Evolutionary conservation across 2,329 filamentous ascomycete species (phyloP), one percentile per base, ranked within the genome.

Genomic region (Trichoderma sp.): DNA sequence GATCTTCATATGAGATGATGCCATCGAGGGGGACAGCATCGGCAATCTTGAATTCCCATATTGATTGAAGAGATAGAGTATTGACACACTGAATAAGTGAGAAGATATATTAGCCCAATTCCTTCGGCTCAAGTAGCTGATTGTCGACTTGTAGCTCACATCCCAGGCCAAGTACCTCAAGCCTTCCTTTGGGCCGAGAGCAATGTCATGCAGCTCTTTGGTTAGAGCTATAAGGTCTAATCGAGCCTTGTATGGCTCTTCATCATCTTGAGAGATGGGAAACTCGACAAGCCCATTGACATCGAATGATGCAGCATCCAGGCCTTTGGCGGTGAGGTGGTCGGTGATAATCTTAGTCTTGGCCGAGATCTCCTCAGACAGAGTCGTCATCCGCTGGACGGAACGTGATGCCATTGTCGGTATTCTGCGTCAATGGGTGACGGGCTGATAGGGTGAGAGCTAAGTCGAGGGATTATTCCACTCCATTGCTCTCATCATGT

Each of bases 41-140:
- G 9, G 76, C 74, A 9, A 79, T 70, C n/a, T 75, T 75, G 73
- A 79, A 78, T 47, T 78, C 76, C 73, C 75, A 77, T 28, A 79
- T 73, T 11, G 77, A 76, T 47, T 78, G 76, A 7, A 79, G 75
- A n/a, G 77, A 76, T 6, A 78, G 69, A 59, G 73, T 75, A 66
- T 76, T 77, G 20, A 77, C 65, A 32, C 71, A 75, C 75, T 77
- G 50, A 34, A 26, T 17, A 26, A 23, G 26, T 26, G 39, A 20
- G 13, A 66, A 7, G 36, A 8, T 17, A 3, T 50, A 20, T 53
- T 23, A 53, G 11, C 11, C 3, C 4, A 13, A 2, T 2, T 23
- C 20, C 11, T 23, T 1, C 6, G 3, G 47, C n/a, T 53, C 11
- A 12, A 23, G 20, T 53, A 53, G 4, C n/a, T 50, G 43, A 50